Evolutionary conservation across 306 rosid species (phyloP).

Genomic region (Cercis canadensis): DNA sequence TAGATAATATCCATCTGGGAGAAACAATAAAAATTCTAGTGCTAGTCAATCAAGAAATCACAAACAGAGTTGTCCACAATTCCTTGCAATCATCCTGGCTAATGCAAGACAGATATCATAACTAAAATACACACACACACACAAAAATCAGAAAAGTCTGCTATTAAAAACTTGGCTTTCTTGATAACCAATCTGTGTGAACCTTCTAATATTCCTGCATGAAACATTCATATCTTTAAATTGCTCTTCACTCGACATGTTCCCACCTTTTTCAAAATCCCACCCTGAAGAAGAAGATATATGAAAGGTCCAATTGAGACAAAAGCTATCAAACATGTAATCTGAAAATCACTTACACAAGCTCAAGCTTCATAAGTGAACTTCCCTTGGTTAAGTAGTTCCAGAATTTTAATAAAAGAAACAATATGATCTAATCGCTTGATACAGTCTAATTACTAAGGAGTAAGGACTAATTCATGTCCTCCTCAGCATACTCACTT

Average conservation of each 20-base stretch:
- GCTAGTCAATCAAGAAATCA: background rate
- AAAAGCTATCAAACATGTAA: no score
- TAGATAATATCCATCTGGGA: background rate
- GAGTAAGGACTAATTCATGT: no score
- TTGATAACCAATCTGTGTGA: background rate
- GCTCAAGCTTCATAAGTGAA: no score
- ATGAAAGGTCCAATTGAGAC: no score
- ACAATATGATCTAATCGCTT: no score
- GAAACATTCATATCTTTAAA: background rate
- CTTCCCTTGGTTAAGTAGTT: no score
- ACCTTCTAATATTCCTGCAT: background rate
- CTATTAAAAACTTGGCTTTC: background rate
- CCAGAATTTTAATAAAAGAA: no score
- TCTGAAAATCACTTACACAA: no score
- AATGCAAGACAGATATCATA: background rate
- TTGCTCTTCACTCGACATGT: background rate
- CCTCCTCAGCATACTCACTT: background rate
- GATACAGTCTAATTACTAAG: no score
- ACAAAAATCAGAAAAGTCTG: background rate
- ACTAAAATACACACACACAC: no score
- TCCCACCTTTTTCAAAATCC: no score
- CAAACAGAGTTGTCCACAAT: background rate
- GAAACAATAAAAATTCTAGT: background rate
- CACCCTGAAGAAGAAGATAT: no score
- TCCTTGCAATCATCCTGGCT: background rate